Evolutionary conservation across 73 alveolate genomes (phyloP).

Genomic region (Paramecium pentaurelia): DNA sequence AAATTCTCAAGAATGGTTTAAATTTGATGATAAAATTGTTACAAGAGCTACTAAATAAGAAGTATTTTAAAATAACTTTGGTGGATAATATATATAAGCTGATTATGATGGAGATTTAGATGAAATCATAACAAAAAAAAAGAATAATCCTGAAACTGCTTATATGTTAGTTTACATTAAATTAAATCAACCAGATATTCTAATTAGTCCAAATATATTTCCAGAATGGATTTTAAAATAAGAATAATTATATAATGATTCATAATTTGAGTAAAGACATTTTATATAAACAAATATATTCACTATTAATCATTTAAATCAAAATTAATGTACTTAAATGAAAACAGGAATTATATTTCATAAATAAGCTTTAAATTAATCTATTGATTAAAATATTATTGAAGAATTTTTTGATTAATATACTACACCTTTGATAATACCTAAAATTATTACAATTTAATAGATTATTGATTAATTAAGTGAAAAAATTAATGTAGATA

Average conservation of each 20-base stretch:
- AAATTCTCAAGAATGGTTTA: background rate
- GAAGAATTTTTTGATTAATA: constrained; percentile 21
- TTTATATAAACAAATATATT: constrained; percentile 6
- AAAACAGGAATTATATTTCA: background rate
- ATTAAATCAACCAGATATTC: background rate
- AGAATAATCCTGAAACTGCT: constrained; percentile 17
- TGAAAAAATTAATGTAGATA: background rate
- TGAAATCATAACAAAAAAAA: background rate
- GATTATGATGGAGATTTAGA: background rate
- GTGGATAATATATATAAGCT: background rate
- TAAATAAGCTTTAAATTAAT: background rate
- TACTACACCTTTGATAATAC: background rate
- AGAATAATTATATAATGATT: background rate
- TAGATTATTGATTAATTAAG: background rate
- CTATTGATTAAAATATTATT: background rate
- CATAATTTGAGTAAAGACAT: background rate
- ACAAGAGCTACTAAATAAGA: background rate
- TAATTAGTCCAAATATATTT: background rate
- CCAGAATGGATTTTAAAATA: background rate
- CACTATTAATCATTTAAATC: background rate
- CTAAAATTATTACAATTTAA: background rate
- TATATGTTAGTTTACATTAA: constrained; percentile 9
- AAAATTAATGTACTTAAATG: background rate
- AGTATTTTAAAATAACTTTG: background rate
- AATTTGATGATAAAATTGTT: constrained; percentile 31